Evolutionary conservation across 371 early-diverging fungal genomes (phyloP).

Genomic region (Choanephora cucurbitarum): DNA sequence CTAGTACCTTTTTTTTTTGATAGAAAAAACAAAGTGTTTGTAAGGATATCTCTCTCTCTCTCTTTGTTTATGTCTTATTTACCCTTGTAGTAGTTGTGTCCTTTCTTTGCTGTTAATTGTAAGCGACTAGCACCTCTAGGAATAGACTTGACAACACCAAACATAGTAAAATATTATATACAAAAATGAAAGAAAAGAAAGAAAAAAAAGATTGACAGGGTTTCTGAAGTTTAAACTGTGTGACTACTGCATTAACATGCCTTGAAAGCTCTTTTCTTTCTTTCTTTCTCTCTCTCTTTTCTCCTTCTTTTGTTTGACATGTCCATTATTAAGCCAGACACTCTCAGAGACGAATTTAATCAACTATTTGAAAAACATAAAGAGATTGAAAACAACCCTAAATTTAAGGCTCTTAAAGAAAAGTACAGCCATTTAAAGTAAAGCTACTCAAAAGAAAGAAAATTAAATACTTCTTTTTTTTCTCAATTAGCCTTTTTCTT

Average conservation of each 20-base stretch:
- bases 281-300: neutral
- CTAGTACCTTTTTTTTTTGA: conserved; percentile 63
- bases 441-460: neutral
- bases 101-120: conserved; percentile 80
- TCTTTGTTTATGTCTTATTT: neutral
- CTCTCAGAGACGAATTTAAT: conserved; percentile 5
- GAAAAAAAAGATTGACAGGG: conserved; percentile 2
- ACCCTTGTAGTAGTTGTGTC: conserved; percentile 87
- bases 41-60: neutral
- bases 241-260: neutral
- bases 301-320: neutral
- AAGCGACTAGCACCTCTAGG: conserved; percentile 74
- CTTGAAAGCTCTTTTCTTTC: neutral
- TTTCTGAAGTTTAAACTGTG: neutral
- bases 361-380: conserved; percentile 9
- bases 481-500: too few species aligned
- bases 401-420: conserved; percentile 4
- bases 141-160: conserved; percentile 72
- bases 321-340: conserved; percentile 1
- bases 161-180: conserved; percentile 42
- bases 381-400: neutral
- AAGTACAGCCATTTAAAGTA: conserved; percentile 6
- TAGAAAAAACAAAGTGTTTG: neutral
- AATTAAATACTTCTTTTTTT: too few species aligned
- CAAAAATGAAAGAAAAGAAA: conserved; percentile 3